Conservation (phyloP, 345 rosid genomes). For the Murraya paniculata region DNA sequence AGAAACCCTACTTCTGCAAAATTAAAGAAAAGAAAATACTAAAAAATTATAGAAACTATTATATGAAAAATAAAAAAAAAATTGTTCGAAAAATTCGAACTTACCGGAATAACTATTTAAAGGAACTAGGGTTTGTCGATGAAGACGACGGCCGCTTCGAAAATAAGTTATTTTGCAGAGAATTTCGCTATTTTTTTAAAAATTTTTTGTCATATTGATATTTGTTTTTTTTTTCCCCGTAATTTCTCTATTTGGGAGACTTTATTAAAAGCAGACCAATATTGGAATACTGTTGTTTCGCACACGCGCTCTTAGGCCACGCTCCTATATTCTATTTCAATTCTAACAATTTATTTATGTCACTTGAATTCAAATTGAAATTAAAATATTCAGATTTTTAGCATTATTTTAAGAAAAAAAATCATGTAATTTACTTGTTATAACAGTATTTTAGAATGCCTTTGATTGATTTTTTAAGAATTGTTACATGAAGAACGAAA, state of each 20-base stretch:
- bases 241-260: not conserved
- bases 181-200: not conserved
- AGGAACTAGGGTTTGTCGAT: slow-evolving; percentile 10
- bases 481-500: too few relatives aligned
- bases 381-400: too few relatives aligned
- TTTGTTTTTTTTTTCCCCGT: not conserved
- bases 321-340: not conserved
- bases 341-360: too few relatives aligned
- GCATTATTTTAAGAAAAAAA: too few relatives aligned
- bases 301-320: not conserved
- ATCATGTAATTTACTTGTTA: too few relatives aligned
- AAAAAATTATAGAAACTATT: not conserved
- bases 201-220: not conserved
- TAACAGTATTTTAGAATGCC: too few relatives aligned
- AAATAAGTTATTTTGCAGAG: slow-evolving; percentile 9
- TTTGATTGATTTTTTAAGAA: too few relatives aligned
- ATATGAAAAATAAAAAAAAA: not conserved
- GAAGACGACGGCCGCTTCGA: slow-evolving; percentile 14
- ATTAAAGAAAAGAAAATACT: not conserved
- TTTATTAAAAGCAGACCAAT: not conserved
- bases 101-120: not conserved
- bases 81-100: not conserved
- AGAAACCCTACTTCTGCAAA: slow-evolving; percentile 12
- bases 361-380: too few relatives aligned
- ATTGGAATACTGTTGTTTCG: not conserved